phyloP scores from a whole-genome alignment of 2,329 filamentous ascomycete species.

The Colletotrichum tabaci region DNA sequence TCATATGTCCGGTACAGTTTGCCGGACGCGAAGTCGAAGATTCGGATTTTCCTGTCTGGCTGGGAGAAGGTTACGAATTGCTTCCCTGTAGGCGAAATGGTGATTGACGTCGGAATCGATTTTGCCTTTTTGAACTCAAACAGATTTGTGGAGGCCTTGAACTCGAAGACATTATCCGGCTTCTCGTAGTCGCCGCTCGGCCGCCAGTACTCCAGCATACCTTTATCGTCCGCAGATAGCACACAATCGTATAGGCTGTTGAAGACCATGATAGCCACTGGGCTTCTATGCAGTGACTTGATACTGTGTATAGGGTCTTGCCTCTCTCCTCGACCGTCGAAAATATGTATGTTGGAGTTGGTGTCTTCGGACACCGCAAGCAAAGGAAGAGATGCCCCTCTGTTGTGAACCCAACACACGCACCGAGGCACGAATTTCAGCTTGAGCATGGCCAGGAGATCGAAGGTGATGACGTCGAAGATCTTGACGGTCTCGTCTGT shows the following conservation, averaged over 20 bases:
- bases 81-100: conserved; percentile 87
- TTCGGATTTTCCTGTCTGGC: conserved; percentile 90
- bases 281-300: conserved; percentile 82
- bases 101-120: conserved; percentile 84
- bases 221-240: conserved; percentile 87
- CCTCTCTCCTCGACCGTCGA: conserved; percentile 90
- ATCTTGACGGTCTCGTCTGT: conserved; percentile 85
- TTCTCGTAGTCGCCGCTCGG: conserved; percentile 88
- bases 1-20: conserved; percentile 95
- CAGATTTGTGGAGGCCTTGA: conserved; percentile 93
- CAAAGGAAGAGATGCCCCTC: conserved; percentile 88
- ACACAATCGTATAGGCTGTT: conserved; percentile 93
- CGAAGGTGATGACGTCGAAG: conserved; percentile 87
- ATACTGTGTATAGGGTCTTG: conserved; percentile 83
- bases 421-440: conserved; percentile 82
- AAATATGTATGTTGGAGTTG: conserved; percentile 83
- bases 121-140: conserved; percentile 99
- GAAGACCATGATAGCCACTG: conserved; percentile 89
- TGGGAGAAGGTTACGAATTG: conserved; percentile 93
- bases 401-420: conserved; percentile 92
- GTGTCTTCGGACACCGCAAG: conserved; percentile 86
- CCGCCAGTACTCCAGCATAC: conserved; percentile 98
- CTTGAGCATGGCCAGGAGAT: conserved; percentile 86
- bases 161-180: conserved; percentile 90
- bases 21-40: conserved; percentile 92